Conservation (phyloP, 352 stramenopile genomes). For the Phytophthora syringae region DNA sequence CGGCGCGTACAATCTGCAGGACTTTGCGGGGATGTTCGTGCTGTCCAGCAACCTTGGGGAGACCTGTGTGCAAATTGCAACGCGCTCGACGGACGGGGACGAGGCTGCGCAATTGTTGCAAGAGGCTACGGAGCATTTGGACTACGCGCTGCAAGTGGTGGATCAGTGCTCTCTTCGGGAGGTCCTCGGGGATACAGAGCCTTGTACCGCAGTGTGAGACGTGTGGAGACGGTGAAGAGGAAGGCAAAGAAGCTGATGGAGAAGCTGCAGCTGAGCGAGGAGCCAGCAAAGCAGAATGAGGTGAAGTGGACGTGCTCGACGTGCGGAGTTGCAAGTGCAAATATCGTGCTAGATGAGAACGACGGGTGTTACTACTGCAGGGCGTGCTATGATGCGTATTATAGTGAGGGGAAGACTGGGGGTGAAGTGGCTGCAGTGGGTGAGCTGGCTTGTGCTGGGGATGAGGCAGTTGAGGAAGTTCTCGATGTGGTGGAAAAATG, state of each 20-base stretch:
- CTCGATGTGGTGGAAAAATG: not conserved
- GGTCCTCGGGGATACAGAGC: conserved; percentile 30
- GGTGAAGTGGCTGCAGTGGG: not conserved
- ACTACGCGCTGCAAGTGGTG: conserved; percentile 62
- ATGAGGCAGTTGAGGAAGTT: not conserved
- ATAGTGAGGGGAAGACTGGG: conserved; percentile 32
- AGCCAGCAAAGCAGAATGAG: not conserved
- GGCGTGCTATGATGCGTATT: conserved; percentile 73
- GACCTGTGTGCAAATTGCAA: conserved; percentile 38
- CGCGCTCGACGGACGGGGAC: conserved; percentile 1
- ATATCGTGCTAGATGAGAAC: conserved; percentile 62
- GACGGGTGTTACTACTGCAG: conserved; percentile 78
- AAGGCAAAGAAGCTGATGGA: conserved; percentile 23
- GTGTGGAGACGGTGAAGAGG: conserved; percentile 22
- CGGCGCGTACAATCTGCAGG: conserved; percentile 50
- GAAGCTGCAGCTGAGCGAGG: conserved; percentile 12
- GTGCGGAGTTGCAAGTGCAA: conserved; percentile 32
- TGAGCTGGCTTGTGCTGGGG: not conserved
- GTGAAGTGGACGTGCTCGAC: conserved; percentile 48
- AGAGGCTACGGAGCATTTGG: conserved; percentile 45
- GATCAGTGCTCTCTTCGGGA: conserved; percentile 41
- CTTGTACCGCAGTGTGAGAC: conserved; percentile 36
- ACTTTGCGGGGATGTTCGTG: conserved; percentile 70
- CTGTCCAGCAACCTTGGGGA: conserved; percentile 76
- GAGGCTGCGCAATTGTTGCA: conserved; percentile 11